Evolutionary conservation across 1,284 basidiomycete species (phyloP), one percentile per base, ranked within the genome.

Genomic region (Cutaneotrichosporon sp.): DNA sequence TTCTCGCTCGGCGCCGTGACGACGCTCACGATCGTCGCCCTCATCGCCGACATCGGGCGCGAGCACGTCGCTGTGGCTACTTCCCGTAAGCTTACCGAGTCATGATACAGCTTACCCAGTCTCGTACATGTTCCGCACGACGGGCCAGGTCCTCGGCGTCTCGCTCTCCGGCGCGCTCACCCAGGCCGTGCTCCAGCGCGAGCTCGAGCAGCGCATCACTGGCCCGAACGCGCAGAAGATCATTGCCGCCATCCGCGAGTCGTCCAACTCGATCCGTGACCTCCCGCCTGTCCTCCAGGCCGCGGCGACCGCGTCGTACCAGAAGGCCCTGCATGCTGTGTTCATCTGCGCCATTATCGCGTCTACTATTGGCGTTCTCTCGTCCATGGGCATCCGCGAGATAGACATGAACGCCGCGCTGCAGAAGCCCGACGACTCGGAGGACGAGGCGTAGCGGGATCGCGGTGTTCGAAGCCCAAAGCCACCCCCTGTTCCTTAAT

Each of bases 101-200:
- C 25, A 5, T 8, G n/a, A 22, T n/a, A 16, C 46, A 29, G 49
- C 43, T 54, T 52, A 29, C 31, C 16, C 70, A 94, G 91, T 94
- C 69, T 91, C 90, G 25, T 95, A 95, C 79, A 83, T 94, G 58
- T 93, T 92, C 81, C 84, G 92, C 68, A 92, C 91, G 11, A 90
- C 90, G 16, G 92, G 92, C 13, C 92, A 94, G 81, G 92, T 93
- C n/a, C 84, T 94, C 55, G 92, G 92, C 47, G 92, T 95, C 57
- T 89, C 89, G 68, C 80, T 93, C 54, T 87, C 88, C 67, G 89
- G 90, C 25, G 89, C 90, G 1, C 79, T 94, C 54, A 80, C 92
- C 33, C 92, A 95, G 79, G 84, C 85, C 8, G 83, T 92, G 34
- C 83, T 95, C 42, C 79, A 87, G n/a, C 76, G 81, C 54, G 86